phyloP scores from a whole-genome alignment of 2,329 filamentous ascomycete genomes.

The Trichoderma lentiforme region DNA sequence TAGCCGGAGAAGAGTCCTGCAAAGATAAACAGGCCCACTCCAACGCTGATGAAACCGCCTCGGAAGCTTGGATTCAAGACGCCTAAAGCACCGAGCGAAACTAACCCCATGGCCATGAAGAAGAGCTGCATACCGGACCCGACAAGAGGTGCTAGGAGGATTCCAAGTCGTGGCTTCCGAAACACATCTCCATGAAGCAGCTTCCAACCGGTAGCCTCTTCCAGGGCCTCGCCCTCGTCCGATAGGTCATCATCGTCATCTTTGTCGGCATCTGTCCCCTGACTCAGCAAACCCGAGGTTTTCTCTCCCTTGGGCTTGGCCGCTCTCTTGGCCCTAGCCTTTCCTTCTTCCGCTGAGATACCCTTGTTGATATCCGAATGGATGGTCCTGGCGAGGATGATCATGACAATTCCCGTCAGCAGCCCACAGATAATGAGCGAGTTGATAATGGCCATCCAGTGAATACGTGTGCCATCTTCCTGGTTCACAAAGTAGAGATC shows the following conservation, averaged over 20 bases:
- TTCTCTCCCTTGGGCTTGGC: slow-evolving; percentile 46
- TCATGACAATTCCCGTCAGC: slow-evolving; percentile 73
- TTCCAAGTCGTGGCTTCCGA: slow-evolving; percentile 65
- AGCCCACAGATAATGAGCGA: slow-evolving; percentile 79
- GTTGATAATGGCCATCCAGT: slow-evolving; percentile 87
- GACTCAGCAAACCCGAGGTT: slow-evolving; percentile 57
- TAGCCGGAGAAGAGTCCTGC: slow-evolving; percentile 84
- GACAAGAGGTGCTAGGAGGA: slow-evolving; percentile 73
- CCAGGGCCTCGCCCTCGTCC: slow-evolving; percentile 57
- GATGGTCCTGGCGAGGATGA: slow-evolving; percentile 77
- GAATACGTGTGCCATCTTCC: slow-evolving; percentile 74
- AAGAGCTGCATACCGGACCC: slow-evolving; percentile 85
- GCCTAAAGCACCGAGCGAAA: slow-evolving; percentile 70
- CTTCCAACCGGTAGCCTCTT: slow-evolving; percentile 87
- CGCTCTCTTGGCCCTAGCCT: slow-evolving; percentile 55
- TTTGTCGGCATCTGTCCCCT: slow-evolving; percentile 49
- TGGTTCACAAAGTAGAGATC: slow-evolving; percentile 88
- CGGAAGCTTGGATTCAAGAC: slow-evolving; percentile 82
- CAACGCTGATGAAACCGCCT: slow-evolving; percentile 85
- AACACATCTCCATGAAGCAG: slow-evolving; percentile 86
- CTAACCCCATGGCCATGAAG: slow-evolving; percentile 72
- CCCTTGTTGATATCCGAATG: slow-evolving; percentile 76
- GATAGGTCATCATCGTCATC: slow-evolving; percentile 60
- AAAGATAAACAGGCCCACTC: slow-evolving; percentile 77
- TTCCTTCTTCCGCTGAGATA: slow-evolving; percentile 62